Evolutionary conservation across 1,284 basidiomycete genomes (phyloP).

Genomic region (Rhodotorula glutinis): DNA sequence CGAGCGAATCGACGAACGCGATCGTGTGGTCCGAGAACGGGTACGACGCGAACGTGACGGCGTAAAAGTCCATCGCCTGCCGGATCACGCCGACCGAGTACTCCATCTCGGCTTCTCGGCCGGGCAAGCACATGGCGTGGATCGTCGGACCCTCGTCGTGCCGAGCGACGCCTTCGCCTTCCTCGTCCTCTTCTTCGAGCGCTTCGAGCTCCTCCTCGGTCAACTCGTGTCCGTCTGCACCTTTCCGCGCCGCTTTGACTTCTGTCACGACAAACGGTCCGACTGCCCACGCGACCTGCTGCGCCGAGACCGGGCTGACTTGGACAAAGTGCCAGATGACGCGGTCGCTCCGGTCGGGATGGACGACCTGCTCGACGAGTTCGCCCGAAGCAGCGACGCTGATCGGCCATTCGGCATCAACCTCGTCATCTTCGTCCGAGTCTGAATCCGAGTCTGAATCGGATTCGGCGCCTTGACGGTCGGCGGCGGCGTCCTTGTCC

Average conservation of each 20-base stretch:
- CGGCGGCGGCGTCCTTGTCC: background rate
- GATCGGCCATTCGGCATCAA: slow-evolving; percentile 64
- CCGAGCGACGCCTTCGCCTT: slow-evolving; percentile 50
- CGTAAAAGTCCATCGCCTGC: slow-evolving; percentile 86
- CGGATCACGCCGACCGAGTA: slow-evolving; percentile 73
- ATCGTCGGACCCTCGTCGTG: slow-evolving; percentile 62
- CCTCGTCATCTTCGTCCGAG: slow-evolving; percentile 56
- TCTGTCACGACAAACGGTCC: slow-evolving; percentile 84
- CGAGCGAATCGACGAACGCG: slow-evolving; percentile 78
- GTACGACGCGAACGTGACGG: slow-evolving; percentile 90
- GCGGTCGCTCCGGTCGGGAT: slow-evolving; percentile 91
- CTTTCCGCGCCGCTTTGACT: slow-evolving; percentile 53
- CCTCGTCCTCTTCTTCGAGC: slow-evolving; percentile 24
- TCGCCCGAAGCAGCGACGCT: slow-evolving; percentile 92
- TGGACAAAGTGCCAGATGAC: slow-evolving; percentile 93
- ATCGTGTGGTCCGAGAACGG: slow-evolving; percentile 90
- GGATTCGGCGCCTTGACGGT: slow-evolving; percentile 5
- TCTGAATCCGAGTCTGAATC: slow-evolving; percentile 48
- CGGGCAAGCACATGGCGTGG: slow-evolving; percentile 89
- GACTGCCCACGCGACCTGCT: slow-evolving; percentile 92
- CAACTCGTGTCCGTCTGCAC: slow-evolving; percentile 22
- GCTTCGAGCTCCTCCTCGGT: slow-evolving; percentile 6
- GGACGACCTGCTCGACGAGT: slow-evolving; percentile 87
- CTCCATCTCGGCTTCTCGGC: slow-evolving; percentile 65
- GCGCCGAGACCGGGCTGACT: slow-evolving; percentile 80